Evolutionary conservation across 2,329 filamentous ascomycete species (phyloP), one percentile per base, ranked within the genome.

Genomic region (Phialophora verrucosa): DNA sequence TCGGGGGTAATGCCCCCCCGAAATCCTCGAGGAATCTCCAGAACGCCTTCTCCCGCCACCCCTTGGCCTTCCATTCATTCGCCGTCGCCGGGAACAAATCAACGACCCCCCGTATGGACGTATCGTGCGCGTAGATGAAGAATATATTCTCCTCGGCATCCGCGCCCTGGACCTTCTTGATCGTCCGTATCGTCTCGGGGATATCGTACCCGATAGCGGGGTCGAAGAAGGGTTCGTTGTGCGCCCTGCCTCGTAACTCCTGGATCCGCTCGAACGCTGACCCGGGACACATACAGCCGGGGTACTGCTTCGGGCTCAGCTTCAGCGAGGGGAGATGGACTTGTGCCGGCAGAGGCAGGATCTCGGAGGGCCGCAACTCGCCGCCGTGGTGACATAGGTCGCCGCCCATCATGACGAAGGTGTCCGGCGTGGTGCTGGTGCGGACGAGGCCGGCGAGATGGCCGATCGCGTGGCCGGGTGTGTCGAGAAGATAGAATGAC

Each of bases 351-450:
- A 65, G 38, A n/a, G 49, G 20, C 23, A 49, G 20, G 20, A 29
- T 44, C 29, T 62, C 38, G 10, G 71, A 73, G 1, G 76, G 75
- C 14, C 77, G 67, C 23, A 78, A 69, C 14, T 69, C 68, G 3
- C 75, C 75, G 0, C 73, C 74, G 61, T 83, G 78, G 66, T 84
- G 82, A 35, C 77, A 79, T 3, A 78, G 74, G 70, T 85, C 83
- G n/a, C 81, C 83, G 20, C 81, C 83, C 75, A 85, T 80, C 70
- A 84, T 78, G 27, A 84, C 77, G 70, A 84, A 85, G 0, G 75
- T 72, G 11, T 59, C 49, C 73, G 2, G 57, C 32, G 75, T 76
- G 0, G 79, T 81, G 6, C 83, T 76, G 0, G 79, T 82, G 6
- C 83, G 75, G 0, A 81, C 83, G 0, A 86, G 75, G 2, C 77